Evolutionary conservation across 441 rosid genomes (phyloP), one percentile per base, ranked within the genome.

Genomic region (Pelargonium cotyledonis): DNA sequence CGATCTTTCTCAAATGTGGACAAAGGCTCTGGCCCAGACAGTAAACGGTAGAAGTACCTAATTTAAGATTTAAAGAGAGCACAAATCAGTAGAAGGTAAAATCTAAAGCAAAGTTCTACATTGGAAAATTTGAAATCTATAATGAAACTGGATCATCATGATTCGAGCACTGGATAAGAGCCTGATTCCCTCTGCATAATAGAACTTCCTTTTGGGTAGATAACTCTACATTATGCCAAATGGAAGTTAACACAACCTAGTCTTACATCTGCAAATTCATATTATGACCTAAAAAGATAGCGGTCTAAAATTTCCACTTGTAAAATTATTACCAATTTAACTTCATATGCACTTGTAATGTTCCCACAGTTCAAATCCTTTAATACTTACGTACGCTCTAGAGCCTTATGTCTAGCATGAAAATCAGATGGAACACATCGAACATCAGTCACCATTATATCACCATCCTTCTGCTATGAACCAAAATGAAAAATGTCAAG

Each of bases 361-460:
- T 60, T 40, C 64, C 61, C 38, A 60, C n/a, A 60, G 14, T 23
- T 10, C 31, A 63, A 43, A 29, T 51, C 72, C 66, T 71, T 47
- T 71, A 84, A 80, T 84, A 88, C 97, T 86, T 86, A 95, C 96
- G 81, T 95, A 85, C 99, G 95, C 78, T 91, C 99, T 77, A 49
- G 80, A 72, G 97, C 96, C 78, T 78, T 88, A 75, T 76, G 87
- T 85, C 99, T 87, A 66, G 99, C 96, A 84, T 95, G 99, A 74
- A 84, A 95, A 79, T 85, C 83, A 74, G 78, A 68, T 3, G 96
- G 90, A 76, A 95, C 83, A 49, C 86, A 76, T 76, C 82, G 85
- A 84, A 91, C 95, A 79, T 95, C 96, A 68, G 79, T 82, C 72
- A 95, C 84, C 82, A 74, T 79, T 65, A 95, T 82, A 80, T 95